A percentile compares a stretch with the other conserved stretches of the same genome.
Evolutionary conservation across 352 stramenopile species (phyloP).

Genomic region (Globisporangium splendens): DNA sequence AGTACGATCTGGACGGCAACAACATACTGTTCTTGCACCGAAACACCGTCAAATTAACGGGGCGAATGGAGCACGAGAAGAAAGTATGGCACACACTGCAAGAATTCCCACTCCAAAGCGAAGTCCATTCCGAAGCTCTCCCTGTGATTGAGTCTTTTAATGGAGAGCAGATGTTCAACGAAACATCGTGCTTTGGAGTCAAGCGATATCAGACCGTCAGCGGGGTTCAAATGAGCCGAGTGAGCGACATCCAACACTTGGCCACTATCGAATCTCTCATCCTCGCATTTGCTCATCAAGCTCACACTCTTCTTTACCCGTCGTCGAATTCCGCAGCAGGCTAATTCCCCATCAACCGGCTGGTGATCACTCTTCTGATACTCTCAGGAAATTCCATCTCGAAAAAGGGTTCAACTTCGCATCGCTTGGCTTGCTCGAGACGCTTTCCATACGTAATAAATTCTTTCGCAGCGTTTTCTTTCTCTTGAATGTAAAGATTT

Average conservation of each 20-base stretch:
- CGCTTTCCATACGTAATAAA: slow-evolving; percentile 29
- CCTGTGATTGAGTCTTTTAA: slow-evolving; percentile 56
- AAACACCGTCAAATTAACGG: slow-evolving; percentile 65
- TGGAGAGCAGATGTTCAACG: slow-evolving; percentile 54
- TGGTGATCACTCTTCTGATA: slow-evolving; percentile 11
- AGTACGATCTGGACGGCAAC: slow-evolving; percentile 34
- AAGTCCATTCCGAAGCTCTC: slow-evolving; percentile 1
- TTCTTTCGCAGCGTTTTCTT: slow-evolving; percentile 19
- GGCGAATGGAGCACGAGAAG: slow-evolving; percentile 15
- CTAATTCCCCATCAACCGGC: slow-evolving; percentile 4
- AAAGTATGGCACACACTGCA: slow-evolving; percentile 46
- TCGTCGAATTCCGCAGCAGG: slow-evolving; percentile 4
- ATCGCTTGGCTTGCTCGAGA: slow-evolving; percentile 24
- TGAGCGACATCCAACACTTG: slow-evolving; percentile 17
- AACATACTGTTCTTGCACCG: slow-evolving; percentile 47
- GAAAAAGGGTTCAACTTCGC: slow-evolving; percentile 29
- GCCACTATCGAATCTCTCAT: slow-evolving; percentile 11
- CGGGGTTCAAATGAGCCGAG: slow-evolving; percentile 19
- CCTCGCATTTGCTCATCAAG: slow-evolving; percentile 35
- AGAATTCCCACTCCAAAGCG: slow-evolving; percentile 29
- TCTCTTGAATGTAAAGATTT: not conserved
- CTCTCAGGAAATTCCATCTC: slow-evolving; percentile 23
- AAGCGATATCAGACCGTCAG: slow-evolving; percentile 30
- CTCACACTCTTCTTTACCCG: slow-evolving; percentile 23
- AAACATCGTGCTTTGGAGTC: slow-evolving; percentile 65